phyloP scores from a whole-genome alignment of 108 stramenopile genomes.

The Skeletonema costatum region DNA sequence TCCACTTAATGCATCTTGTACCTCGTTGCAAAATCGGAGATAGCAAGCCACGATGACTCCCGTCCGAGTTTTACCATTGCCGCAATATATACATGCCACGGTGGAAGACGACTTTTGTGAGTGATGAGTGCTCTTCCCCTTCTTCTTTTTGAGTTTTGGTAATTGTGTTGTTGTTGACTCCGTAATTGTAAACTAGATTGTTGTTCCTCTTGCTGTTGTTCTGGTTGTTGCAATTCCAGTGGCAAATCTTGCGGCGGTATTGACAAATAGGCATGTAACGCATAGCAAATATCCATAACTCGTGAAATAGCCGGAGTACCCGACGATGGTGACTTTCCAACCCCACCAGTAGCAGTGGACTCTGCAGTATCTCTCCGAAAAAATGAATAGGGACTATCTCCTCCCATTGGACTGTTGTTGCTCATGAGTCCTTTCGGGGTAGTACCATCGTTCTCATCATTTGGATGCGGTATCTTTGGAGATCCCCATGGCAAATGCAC shows the following conservation, averaged over 20 bases:
- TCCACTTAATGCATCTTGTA: constrained; percentile 55
- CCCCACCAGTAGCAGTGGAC: not conserved
- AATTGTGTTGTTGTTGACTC: not conserved
- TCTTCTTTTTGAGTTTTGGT: not conserved
- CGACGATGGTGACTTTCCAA: constrained; percentile 20
- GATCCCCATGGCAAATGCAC: constrained; percentile 70
- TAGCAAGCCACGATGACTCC: constrained; percentile 86
- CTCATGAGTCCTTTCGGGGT: not conserved
- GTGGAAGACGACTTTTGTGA: constrained; percentile 1
- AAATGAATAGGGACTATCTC: constrained; percentile 2
- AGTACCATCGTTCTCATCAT: not conserved
- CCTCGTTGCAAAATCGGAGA: constrained; percentile 66
- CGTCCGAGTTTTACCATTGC: constrained; percentile 91
- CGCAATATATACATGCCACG: constrained; percentile 76
- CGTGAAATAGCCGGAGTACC: constrained; percentile 61
- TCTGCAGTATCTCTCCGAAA: not conserved
- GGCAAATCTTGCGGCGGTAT: constrained; percentile 38
- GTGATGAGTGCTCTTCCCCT: not conserved
- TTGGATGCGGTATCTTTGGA: constrained; percentile 17
- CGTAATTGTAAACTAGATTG: not conserved
- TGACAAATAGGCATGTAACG: constrained; percentile 69
- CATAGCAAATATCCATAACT: constrained; percentile 71
- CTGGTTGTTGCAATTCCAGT: not conserved
- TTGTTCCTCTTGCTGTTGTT: not conserved
- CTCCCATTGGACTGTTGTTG: not conserved